A percentile compares a stretch with the other conserved stretches of the same genome.
Evolutionary conservation across 495 filamentous ascomycete species (phyloP).

Genomic region (Penicillium robsamsonii): DNA sequence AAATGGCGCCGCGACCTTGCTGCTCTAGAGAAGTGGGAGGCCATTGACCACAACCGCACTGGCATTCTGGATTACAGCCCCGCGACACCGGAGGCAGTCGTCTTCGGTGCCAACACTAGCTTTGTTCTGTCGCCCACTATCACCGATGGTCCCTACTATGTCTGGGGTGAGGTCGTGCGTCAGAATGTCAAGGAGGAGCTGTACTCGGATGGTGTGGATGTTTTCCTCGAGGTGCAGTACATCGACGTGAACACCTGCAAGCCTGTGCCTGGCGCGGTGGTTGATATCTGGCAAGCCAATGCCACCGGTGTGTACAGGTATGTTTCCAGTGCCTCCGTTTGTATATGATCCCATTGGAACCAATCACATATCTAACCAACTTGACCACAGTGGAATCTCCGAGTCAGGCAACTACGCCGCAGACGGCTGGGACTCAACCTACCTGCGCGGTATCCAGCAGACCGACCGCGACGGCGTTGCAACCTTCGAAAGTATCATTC

Average conservation of each 20-base stretch:
- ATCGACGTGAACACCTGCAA: conserved; percentile 44
- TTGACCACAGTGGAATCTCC: conserved; percentile 31
- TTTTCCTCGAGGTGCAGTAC: conserved; percentile 48
- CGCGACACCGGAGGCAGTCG: conserved; percentile 29
- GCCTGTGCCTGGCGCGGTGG: conserved; percentile 31
- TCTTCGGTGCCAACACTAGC: conserved; percentile 54
- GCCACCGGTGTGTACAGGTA: conserved; percentile 53
- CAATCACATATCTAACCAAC: background rate
- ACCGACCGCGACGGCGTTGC: conserved; percentile 57
- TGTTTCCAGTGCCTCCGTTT: background rate
- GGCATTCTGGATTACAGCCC: conserved; percentile 23
- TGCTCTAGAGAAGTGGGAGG: conserved; percentile 51
- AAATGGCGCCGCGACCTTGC: conserved; percentile 34
- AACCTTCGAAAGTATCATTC: conserved; percentile 56
- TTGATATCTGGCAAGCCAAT: conserved; percentile 47
- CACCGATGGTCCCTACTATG: conserved; percentile 55
- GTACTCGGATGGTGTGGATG: conserved; percentile 44
- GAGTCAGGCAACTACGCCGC: conserved; percentile 35
- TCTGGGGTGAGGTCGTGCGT: conserved; percentile 49
- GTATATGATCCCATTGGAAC: background rate
- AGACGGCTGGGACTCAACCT: conserved; percentile 45
- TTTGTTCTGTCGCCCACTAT: conserved; percentile 54
- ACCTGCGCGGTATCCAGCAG: conserved; percentile 52
- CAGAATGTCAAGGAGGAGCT: conserved; percentile 43
- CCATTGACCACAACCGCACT: conserved; percentile 47